phyloP scores from a whole-genome alignment of 148 eudicot genomes.

The Rheum nobile region DNA sequence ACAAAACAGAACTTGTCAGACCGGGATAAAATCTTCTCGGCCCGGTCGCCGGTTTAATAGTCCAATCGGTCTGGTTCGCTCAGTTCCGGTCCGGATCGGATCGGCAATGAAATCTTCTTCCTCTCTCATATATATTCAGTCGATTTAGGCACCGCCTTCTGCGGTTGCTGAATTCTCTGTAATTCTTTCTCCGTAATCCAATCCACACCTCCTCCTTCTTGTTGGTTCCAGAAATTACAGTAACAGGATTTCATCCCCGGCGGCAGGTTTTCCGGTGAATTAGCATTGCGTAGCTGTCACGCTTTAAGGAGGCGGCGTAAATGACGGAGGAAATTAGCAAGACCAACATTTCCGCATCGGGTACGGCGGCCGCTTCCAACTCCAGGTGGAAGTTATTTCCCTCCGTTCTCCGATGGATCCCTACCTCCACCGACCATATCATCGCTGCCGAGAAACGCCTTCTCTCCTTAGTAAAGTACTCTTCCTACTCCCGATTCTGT shows the following conservation, averaged over 20 bases:
- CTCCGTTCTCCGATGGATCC: slow-evolving; percentile 61
- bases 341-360: slow-evolving; percentile 15
- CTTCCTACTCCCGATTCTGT: neutral
- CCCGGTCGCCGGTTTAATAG: neutral
- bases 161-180: neutral
- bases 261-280: slow-evolving; percentile 13
- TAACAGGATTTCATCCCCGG: neutral
- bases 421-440: slow-evolving; percentile 71
- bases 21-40: neutral
- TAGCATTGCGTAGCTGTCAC: slow-evolving; percentile 17
- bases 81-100: neutral
- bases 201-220: neutral
- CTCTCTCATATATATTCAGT: neutral
- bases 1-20: neutral
- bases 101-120: neutral
- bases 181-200: neutral
- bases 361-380: slow-evolving; percentile 15
- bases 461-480: slow-evolving; percentile 76
- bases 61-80: neutral
- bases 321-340: slow-evolving; percentile 51
- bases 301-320: neutral
- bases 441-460: slow-evolving; percentile 81
- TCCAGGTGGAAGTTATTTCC: slow-evolving; percentile 43
- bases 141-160: neutral
- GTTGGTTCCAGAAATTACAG: neutral